phyloP scores from a whole-genome alignment of 805 yeast genomes.

The Ascoidea tarda region DNA sequence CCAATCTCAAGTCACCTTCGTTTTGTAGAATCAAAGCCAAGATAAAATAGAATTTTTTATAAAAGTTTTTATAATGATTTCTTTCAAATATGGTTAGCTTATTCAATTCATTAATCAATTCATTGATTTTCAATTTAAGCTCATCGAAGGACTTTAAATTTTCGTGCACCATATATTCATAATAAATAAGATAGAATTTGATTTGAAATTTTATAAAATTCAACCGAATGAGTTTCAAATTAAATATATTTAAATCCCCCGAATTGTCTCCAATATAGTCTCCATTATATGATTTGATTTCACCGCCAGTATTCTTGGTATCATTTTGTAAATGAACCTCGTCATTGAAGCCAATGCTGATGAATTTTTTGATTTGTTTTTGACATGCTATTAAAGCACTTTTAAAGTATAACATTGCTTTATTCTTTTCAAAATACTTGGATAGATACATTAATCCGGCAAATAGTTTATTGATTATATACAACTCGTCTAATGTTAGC shows the following conservation, averaged over 20 bases:
- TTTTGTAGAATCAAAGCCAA: too few relatives aligned
- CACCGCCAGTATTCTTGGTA: not conserved
- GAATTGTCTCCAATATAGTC: not conserved
- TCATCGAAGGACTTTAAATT: not conserved
- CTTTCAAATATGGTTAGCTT: conserved; percentile 2
- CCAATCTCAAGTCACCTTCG: too few relatives aligned
- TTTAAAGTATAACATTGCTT: conserved; percentile 4
- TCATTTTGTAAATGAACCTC: not conserved
- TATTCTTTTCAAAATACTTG: conserved; percentile 4
- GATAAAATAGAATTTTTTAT: too few relatives aligned
- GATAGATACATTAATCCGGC: conserved; percentile 6
- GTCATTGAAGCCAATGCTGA: conserved; percentile 1
- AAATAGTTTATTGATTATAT: conserved; percentile 6
- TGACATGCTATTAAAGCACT: conserved; percentile 5
- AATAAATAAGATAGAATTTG: conserved; percentile 4
- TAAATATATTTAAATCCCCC: not conserved
- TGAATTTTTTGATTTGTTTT: conserved; percentile 1
- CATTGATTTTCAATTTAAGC: not conserved
- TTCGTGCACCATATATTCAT: conserved; percentile 2
- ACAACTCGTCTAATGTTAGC: conserved; percentile 9
- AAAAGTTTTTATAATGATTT: conserved; percentile 1
- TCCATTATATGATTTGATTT: not conserved
- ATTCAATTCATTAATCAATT: conserved; percentile 1
- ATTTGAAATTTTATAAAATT: conserved; percentile 7
- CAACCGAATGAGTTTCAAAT: conserved; percentile 3